Conservation (phyloP, 495 filamentous ascomycete species). For the Elaphomyces granulatus region DNA sequence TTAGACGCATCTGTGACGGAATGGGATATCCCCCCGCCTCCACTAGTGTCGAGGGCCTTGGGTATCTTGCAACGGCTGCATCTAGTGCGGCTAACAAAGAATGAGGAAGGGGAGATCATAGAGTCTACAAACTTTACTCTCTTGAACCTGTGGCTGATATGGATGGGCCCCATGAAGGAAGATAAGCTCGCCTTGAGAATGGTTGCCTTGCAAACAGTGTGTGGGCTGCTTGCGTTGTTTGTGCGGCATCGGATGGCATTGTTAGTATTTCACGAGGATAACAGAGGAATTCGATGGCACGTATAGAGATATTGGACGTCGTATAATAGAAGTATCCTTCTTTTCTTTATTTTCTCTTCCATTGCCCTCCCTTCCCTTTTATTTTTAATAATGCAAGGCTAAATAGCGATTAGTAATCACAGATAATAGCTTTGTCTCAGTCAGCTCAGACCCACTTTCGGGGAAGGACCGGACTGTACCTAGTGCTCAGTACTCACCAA, state of each 20-base stretch:
- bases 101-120: constrained; percentile 53
- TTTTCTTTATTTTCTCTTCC: background rate
- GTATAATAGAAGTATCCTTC: background rate
- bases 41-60: constrained; percentile 42
- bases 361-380: too few relatives aligned
- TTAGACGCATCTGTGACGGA: constrained; percentile 72
- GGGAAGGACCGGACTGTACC: too few relatives aligned
- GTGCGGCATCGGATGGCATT: constrained; percentile 73
- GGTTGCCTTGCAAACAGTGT: constrained; percentile 51
- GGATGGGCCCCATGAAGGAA: constrained; percentile 85
- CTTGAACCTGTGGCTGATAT: constrained; percentile 90
- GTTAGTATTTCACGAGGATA: constrained; percentile 76
- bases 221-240: constrained; percentile 71
- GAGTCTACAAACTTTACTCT: constrained; percentile 87
- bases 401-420: too few relatives aligned
- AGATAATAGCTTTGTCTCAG: too few relatives aligned
- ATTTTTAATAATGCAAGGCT: too few relatives aligned
- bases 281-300: constrained; percentile 31
- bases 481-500: too few relatives aligned
- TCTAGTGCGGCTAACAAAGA: constrained; percentile 47
- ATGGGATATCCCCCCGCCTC: constrained; percentile 57
- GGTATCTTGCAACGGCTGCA: constrained; percentile 48
- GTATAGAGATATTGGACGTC: constrained; percentile 8
- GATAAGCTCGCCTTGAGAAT: constrained; percentile 67
- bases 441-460: too few relatives aligned